Evolutionary conservation across 2,329 filamentous ascomycete genomes (phyloP), one percentile per base, ranked within the genome.

Genomic region (Graphiopsis chlorocephala): DNA sequence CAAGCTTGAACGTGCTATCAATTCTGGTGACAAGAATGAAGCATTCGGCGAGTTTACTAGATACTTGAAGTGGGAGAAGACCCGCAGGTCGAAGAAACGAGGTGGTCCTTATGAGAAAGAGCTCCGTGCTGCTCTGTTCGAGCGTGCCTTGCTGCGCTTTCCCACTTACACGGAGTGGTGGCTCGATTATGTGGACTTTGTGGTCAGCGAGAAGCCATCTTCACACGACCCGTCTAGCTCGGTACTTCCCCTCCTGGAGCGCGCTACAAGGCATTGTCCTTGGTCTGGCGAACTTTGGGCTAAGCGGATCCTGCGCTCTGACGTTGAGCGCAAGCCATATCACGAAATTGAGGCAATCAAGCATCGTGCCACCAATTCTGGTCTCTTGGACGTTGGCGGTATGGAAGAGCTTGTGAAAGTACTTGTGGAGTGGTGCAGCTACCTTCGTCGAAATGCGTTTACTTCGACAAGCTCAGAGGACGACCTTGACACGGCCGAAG

Each of bases 271-370:
- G 50, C 95, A 98, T 77, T 97, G 94, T 71, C 93, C 95, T 1
- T 96, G 93, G 90, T 96, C 93, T 7, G 95, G 95, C 17, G 84
- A 86, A 29, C 83, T 99, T 7, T 99, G 95, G 95, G 91, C 92
- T 7, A 88, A 94, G 69, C 93, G 93, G 69, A 89, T 99, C 28
- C 79, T 97, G 61, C 90, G 88, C 23, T 91, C 92, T 3, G 95
- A 98, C 78, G 86, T 91, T 53, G 89, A 91, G 66, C 86, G 86
- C 35, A 85, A 89, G 68, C 83, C 89, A 0, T 97, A 96, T 72
- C 83, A 89, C 26, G 90, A 91, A 58, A 91, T 98, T 61, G 92
- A 96, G 71, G 85, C 88, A 47, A 93, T 97, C 76, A 99, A 99
- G 78, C 92, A 97, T 76, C 88, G 89, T 50, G 95, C 95, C 7